These are phyloP conservation scores for Reutealis trisperma DNA, from an alignment of 345 rosid species.

Conservation along the genomic window DNA sequence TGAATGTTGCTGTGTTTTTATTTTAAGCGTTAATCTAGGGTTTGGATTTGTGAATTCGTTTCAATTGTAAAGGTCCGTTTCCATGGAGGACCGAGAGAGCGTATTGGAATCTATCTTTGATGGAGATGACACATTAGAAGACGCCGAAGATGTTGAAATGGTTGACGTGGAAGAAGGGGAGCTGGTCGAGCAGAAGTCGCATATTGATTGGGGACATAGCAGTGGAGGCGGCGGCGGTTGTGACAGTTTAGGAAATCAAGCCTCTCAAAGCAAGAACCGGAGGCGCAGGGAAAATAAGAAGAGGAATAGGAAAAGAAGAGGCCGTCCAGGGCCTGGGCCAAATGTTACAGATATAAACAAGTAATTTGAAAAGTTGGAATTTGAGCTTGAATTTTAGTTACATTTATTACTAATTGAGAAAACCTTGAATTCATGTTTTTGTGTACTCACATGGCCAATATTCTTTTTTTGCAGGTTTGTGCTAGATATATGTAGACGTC, in stretches of 20 bases:
- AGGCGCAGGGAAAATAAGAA: slow-evolving; percentile 46
- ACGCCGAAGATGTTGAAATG: slow-evolving; percentile 70
- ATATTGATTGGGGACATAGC: slow-evolving; percentile 20
- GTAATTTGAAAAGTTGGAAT: slow-evolving; percentile 26
- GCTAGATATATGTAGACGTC: slow-evolving; percentile 67
- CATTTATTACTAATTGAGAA: background rate
- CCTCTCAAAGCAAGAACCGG: slow-evolving; percentile 34
- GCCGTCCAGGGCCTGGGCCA: slow-evolving; percentile 36
- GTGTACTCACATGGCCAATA: background rate
- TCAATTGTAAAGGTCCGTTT: background rate
- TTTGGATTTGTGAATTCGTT: background rate
- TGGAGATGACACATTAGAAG: slow-evolving; percentile 44
- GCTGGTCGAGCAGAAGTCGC: slow-evolving; percentile 40
- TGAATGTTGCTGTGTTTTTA: background rate
- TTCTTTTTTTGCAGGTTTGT: slow-evolving; percentile 64
- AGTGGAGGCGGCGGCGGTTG: slow-evolving; percentile 12
- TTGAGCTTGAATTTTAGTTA: background rate
- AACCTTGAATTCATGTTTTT: background rate
- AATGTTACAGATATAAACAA: slow-evolving; percentile 56
- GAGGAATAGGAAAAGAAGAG: slow-evolving; percentile 53
- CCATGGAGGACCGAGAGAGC: slow-evolving; percentile 67
- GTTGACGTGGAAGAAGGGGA: slow-evolving; percentile 88
- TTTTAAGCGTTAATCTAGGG: background rate
- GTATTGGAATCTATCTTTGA: slow-evolving; percentile 52
- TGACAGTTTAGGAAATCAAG: slow-evolving; percentile 32